Evolutionary conservation across 805 yeast species (phyloP).

Genomic region (Ogataea nakhonphanomensis): DNA sequence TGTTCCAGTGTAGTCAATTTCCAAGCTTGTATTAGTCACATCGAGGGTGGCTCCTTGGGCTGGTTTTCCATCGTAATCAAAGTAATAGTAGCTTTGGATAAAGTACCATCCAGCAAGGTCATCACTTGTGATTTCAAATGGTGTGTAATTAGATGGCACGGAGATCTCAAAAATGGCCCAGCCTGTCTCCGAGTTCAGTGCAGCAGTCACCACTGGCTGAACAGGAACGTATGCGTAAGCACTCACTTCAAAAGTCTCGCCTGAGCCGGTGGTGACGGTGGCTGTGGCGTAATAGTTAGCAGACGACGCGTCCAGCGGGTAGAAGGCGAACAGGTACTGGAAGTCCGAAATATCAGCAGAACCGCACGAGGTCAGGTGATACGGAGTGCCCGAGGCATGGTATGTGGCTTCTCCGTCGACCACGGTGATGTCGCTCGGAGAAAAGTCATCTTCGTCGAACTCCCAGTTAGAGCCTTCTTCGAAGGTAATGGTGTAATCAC

Average conservation of each 20-base stretch:
- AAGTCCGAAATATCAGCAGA: background rate
- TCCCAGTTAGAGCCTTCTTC: conserved; percentile 7
- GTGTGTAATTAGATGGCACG: conserved; percentile 11
- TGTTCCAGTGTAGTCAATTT: conserved; percentile 5
- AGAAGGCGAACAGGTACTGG: conserved; percentile 1
- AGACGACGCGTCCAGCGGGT: background rate
- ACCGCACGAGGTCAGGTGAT: background rate
- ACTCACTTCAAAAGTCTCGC: background rate
- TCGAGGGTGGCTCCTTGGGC: conserved; percentile 1
- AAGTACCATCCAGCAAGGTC: conserved; percentile 5
- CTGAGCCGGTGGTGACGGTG: conserved; percentile 1
- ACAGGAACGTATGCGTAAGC: conserved; percentile 1
- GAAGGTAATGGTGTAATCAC: conserved; percentile 4
- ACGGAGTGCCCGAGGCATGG: background rate
- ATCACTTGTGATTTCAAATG: conserved; percentile 9
- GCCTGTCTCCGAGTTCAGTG: conserved; percentile 7
- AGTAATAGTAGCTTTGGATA: conserved; percentile 4
- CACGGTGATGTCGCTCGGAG: background rate
- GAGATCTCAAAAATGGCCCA: conserved; percentile 12
- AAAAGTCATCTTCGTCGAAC: conserved; percentile 1
- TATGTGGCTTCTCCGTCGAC: background rate
- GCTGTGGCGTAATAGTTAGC: conserved; percentile 2
- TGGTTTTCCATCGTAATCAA: conserved; percentile 4
- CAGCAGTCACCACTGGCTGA: conserved; percentile 6
- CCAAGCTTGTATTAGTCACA: conserved; percentile 1